Conservation (phyloP, 2,329 filamentous ascomycete genomes). For the Colletotrichum sublineola region DNA sequence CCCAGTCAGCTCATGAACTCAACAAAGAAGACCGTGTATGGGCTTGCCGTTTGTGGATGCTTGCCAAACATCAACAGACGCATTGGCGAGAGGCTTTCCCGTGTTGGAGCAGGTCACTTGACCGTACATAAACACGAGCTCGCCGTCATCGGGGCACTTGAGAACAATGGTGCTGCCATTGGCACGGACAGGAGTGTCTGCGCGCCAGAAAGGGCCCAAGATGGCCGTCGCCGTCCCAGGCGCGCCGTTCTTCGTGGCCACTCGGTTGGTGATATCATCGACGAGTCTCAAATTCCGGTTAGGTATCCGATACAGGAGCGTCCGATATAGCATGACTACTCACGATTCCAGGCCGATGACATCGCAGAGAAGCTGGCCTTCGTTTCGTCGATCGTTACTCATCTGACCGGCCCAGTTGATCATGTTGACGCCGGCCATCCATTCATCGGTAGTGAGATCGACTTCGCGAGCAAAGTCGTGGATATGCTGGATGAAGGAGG, state of each 20-base stretch:
- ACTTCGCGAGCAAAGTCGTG: constrained; percentile 87
- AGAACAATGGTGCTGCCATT: constrained; percentile 77
- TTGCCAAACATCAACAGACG: constrained; percentile 83
- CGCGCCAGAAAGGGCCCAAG: constrained; percentile 87
- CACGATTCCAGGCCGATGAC: constrained; percentile 80
- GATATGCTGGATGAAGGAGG: constrained; percentile 77
- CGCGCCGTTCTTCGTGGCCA: constrained; percentile 59
- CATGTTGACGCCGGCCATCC: constrained; percentile 76
- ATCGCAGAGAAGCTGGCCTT: constrained; percentile 79
- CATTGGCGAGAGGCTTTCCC: constrained; percentile 73
- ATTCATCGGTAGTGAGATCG: constrained; percentile 84
- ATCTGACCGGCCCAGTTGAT: constrained; percentile 75
- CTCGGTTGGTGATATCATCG: constrained; percentile 83
- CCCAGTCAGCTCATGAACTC: constrained; percentile 30
- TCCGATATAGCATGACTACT: constrained; percentile 41
- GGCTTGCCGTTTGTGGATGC: constrained; percentile 76
- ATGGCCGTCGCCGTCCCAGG: constrained; percentile 80
- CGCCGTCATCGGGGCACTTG: constrained; percentile 60
- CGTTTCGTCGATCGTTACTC: constrained; percentile 77
- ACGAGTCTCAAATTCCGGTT: constrained; percentile 64
- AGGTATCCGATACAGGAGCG: background rate
- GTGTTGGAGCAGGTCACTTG: constrained; percentile 67
- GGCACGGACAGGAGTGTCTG: constrained; percentile 76
- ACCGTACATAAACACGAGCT: constrained; percentile 76
- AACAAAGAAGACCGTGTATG: too few relatives aligned